Evolutionary conservation across 1,284 basidiomycete species (phyloP), one percentile per base, ranked within the genome.

Genomic region (Marasmius oreades): DNA sequence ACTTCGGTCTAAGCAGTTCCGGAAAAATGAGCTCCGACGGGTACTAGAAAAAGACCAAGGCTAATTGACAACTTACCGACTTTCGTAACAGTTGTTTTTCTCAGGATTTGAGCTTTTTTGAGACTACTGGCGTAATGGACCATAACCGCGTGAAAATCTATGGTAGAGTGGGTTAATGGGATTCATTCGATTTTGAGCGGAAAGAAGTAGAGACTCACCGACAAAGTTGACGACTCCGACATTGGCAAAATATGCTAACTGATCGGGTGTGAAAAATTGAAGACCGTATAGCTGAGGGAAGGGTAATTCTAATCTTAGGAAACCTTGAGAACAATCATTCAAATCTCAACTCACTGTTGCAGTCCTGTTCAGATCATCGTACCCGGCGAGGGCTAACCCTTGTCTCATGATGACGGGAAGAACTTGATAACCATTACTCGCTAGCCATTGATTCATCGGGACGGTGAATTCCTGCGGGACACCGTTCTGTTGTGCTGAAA

Each of bases 131-230:
- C 53, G 22, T 55, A 58, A 45, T 54, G 37, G n/a, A 55, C 53
- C 43, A 54, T 53, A 1, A 58, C 39, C 23, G 53, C 53, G 22
- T 58, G 57, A 24, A 58, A 58, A 46, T 58, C 57, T 58, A 26
- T 4, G 10, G 5, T n/a, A 6, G n/a, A 18, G 16, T 14, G n/a
- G 2, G 16, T 7, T 7, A 18, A 20, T 42, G 2, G n/a, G 14
- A n/a, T 42, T 18, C n/a, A 2, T 18, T 16, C n/a, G 7, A 7
- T n/a, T 16, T 18, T 16, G 16, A n/a, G 39, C 11, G 39, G 6
- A 20, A 20, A 16, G 2, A 20, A 39, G 37, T 16, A 5, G 2
- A 7, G 16, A 20, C 39, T 42, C 14, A 58, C 57, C 57, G 33
- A 58, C 48, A 28, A 58, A 46, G 23, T 58, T 55, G 18, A 47